Conservation (phyloP, 2,329 filamentous ascomycete species). For the Hypoxylon sp. region DNA sequence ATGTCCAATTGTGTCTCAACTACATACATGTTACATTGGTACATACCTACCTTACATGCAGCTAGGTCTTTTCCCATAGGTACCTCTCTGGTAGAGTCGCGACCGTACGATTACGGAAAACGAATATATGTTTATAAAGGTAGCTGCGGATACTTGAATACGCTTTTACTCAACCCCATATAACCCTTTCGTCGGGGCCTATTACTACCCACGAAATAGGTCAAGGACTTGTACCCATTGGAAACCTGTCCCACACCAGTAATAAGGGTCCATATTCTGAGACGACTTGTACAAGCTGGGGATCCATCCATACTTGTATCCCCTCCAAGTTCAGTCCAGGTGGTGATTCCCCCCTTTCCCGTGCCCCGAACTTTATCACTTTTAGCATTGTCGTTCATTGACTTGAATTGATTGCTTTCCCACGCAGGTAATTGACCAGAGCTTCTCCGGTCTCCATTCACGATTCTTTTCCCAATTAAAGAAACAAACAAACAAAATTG, state of each 20-base stretch:
- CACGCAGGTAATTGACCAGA: conserved; percentile 7
- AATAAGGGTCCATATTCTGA: conserved; percentile 37
- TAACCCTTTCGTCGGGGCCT: conserved; percentile 2
- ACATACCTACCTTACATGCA: neutral
- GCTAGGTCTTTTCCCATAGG: neutral
- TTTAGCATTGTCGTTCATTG: conserved; percentile 25
- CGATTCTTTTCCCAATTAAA: conserved; percentile 10
- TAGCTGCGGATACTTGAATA: neutral
- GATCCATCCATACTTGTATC: conserved; percentile 34
- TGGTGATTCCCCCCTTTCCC: conserved; percentile 33
- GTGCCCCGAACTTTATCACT: conserved; percentile 33
- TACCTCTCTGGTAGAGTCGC: neutral
- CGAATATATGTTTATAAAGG: neutral
- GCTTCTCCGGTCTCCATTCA: neutral
- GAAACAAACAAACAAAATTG: conserved; percentile 7
- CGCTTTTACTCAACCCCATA: neutral
- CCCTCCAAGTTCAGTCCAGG: conserved; percentile 30
- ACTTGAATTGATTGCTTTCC: conserved; percentile 23
- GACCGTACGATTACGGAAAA: neutral
- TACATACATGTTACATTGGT: neutral
- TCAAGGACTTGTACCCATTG: conserved; percentile 9
- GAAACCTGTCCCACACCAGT: conserved; percentile 28
- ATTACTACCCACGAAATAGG: conserved; percentile 1
- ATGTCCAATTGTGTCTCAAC: neutral
- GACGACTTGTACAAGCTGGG: conserved; percentile 19